These are phyloP conservation scores for Pythium apleroticum DNA, from an alignment of 352 stramenopile species.

Conservation along the genomic window DNA sequence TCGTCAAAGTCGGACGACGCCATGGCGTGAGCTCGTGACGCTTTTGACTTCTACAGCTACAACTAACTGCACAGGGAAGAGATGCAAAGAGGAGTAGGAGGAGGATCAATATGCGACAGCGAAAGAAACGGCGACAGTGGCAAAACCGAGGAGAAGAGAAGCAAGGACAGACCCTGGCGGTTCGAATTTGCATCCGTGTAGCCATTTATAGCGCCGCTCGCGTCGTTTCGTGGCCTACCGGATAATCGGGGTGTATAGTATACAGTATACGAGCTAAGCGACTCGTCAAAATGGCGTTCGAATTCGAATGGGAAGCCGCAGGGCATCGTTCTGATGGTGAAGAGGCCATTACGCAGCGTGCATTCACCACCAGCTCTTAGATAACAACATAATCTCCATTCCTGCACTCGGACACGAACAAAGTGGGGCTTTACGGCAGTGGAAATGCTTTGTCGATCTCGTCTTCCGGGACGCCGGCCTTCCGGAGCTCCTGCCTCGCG, in stretches of 20 bases:
- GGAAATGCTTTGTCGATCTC: conserved; percentile 21
- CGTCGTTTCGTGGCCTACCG: conserved; percentile 1
- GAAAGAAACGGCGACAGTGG: not conserved
- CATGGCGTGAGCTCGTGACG: conserved; percentile 16
- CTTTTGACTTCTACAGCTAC: not conserved
- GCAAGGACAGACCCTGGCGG: not conserved
- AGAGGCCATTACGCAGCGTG: no score
- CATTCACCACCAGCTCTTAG: no score
- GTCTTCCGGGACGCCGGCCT: conserved; percentile 20
- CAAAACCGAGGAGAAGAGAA: not conserved
- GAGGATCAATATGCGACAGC: conserved; percentile 1
- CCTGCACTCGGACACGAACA: no score
- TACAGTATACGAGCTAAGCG: not conserved
- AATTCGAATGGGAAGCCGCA: conserved; percentile 1
- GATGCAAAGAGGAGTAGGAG: not conserved
- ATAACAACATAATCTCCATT: no score
- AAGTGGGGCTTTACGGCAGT: no score
- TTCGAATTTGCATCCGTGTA: not conserved
- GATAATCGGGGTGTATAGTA: not conserved
- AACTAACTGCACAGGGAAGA: not conserved
- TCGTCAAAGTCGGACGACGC: conserved; percentile 72
- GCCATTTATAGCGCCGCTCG: conserved; percentile 8
- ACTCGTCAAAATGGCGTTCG: no score
- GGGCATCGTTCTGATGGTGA: no score
- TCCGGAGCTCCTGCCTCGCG: conserved; percentile 13